Base-by-base conservation (phyloP, 2,329 filamentous ascomycete species). In the Neonectria magnoliae region DNA sequence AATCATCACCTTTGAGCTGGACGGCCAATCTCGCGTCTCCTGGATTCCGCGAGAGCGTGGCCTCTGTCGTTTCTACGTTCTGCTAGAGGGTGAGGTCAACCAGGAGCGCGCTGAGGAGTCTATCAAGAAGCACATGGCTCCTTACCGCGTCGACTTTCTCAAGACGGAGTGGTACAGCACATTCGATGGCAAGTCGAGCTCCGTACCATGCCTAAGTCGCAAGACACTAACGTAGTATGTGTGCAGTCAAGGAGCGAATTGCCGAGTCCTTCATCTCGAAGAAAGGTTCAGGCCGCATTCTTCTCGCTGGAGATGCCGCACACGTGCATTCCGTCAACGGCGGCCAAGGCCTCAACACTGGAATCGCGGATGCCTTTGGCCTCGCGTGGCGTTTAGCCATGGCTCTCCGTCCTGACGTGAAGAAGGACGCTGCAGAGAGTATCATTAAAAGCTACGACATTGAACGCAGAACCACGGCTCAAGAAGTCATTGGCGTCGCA, bases 261-360 rank as follows among this genome's bases (percentile, higher is more conserved):
- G 80, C 79, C 0, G 76, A 75, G 0, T 78, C 76, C 0, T 83
- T 83, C 41, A 72, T 81, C 11, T 81, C 80, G 5, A 76, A 72
- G 16, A 71, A 76, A 41, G 81, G 81, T 9, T 67, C 72, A 5
- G 84, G 83, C 4, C 80, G 83, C 9, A 77, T 85, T 5, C 81
- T 88, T 48, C 76, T 88, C 0, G 85, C 83, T 7, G 87, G 87
- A 3, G 87, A 89, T 60, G 85, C 86, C 0, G 85, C 84, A 1
- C 86, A 89, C 59, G 85, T 85, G 3, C 85, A 88, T 62, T 85
- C 80, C 1, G 84, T 85, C 38, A 84, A 85, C 9, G 86, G 85
- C 0, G 87, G 85, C 0, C 86, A 88, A 66, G 87, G 87, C 0
- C 80, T 88, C 68, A 89, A 89, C 68, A 88, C 86, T 0, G 86